Evolutionary conservation across 2,329 filamentous ascomycete genomes (phyloP), one percentile per base, ranked within the genome.

Genomic region (Aureobasidium zeae): DNA sequence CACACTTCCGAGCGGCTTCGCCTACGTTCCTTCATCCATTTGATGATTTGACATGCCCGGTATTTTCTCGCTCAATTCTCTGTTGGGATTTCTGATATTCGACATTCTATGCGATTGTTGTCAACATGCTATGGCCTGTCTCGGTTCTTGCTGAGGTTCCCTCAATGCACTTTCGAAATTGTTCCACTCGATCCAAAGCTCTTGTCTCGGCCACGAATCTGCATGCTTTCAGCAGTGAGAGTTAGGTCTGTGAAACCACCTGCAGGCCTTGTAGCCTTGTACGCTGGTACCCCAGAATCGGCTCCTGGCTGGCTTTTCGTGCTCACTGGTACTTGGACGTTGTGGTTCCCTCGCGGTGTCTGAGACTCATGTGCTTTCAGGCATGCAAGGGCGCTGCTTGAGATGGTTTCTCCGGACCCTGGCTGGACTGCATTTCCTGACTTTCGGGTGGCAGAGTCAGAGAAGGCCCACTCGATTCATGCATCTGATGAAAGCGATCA

Each of bases 151-250:
- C 21, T 39, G 28, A 41, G 37, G 37, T 25, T 32, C 28, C 19
- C 15, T 20, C 15, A 41, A 24, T 28, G 13, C 13, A 24, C 5
- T 2, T 24, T n/a, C n/a, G n/a, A n/a, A n/a, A n/a, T n/a, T n/a
- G n/a, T n/a, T n/a, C n/a, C n/a, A n/a, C n/a, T n/a, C n/a, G n/a
- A n/a, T n/a, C n/a, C n/a, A n/a, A n/a, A n/a, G n/a, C n/a, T n/a
- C n/a, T n/a, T 31, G 37, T 41, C 37, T 41, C 37, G 37, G 37
- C n/a, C 37, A n/a, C 4, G 11, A 25, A 25, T 25, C 22, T 25
- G 22, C 7, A n/a, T n/a, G n/a, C n/a, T n/a, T n/a, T 30, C 20
- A 8, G 11, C 17, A 2, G 15, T 12, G 16, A 22, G 19, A 19
- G 20, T n/a, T 15, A 22, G 31, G 28, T 25, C 20, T 21, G 20